These are phyloP conservation scores for Saposhnikovia divaricata DNA, from an alignment of 129 eudicot genomes.

Conservation along the genomic window DNA sequence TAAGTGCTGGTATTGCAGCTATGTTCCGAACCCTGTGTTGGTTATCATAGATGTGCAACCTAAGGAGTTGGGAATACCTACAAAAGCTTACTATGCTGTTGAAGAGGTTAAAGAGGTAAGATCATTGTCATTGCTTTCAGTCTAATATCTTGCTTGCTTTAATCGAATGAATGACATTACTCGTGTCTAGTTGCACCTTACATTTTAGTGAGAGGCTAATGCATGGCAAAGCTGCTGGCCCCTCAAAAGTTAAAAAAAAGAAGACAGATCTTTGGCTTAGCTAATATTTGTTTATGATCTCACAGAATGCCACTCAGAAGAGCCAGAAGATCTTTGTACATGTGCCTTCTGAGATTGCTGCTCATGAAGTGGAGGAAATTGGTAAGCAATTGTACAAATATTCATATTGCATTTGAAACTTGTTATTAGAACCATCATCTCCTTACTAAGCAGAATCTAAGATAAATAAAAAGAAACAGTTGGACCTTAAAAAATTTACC, in stretches of 20 bases:
- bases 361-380: slow-evolving; percentile 99
- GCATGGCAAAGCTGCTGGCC: slow-evolving; percentile 2
- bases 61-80: slow-evolving; percentile 93
- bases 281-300: slow-evolving; percentile 4
- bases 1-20: slow-evolving; percentile 42
- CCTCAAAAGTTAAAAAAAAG: neutral
- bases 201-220: slow-evolving; percentile 4
- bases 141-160: neutral
- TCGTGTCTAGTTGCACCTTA: slow-evolving; percentile 10
- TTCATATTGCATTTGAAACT: neutral
- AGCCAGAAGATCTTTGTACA: slow-evolving; percentile 97
- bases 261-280: slow-evolving; percentile 11
- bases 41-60: slow-evolving; percentile 98
- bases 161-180: too few relatives aligned
- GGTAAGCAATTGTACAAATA: slow-evolving; percentile 30
- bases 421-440: neutral
- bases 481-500: slow-evolving; percentile 5
- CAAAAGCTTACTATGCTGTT: slow-evolving; percentile 98
- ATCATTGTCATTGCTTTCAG: neutral
- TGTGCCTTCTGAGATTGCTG: slow-evolving; percentile 93
- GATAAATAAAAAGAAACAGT: neutral
- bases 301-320: slow-evolving; percentile 96
- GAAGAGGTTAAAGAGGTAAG: slow-evolving; percentile 98
- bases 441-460: neutral
- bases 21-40: slow-evolving; percentile 90